phyloP scores from a whole-genome alignment of 805 yeast species.

The Saccharomyces eubayanus region DNA sequence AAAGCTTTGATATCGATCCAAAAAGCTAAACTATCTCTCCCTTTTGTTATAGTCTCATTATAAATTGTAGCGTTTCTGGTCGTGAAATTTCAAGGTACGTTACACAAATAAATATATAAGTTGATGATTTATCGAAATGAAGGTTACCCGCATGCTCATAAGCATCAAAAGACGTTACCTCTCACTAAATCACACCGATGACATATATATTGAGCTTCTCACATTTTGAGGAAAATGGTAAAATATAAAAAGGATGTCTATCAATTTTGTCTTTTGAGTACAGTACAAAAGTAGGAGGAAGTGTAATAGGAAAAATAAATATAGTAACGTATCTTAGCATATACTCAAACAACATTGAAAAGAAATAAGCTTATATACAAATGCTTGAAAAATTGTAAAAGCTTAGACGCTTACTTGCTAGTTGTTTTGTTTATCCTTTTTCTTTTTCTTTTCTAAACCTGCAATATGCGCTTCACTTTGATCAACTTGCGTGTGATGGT shows the following conservation, averaged over 20 bases:
- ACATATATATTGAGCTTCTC: neutral
- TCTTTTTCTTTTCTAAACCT: slow-evolving; percentile 77
- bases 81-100: neutral
- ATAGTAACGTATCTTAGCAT: neutral
- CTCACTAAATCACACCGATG: neutral
- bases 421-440: slow-evolving; percentile 34
- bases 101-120: neutral
- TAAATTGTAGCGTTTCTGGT: neutral
- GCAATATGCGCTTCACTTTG: slow-evolving; percentile 95
- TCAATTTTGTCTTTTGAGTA: neutral
- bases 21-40: neutral
- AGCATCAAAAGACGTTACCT: neutral
- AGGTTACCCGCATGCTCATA: neutral
- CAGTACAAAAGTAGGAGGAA: neutral
- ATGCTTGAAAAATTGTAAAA: neutral
- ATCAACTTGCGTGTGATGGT: slow-evolving; percentile 80
- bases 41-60: neutral
- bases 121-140: neutral
- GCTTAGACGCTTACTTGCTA: neutral
- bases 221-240: neutral
- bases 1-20: neutral
- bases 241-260: neutral
- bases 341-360: neutral
- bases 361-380: neutral
- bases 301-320: neutral